Percentiles rank a stretch among this genome's conserved stretches.
Conservation (phyloP, 1,284 basidiomycete species). For the Boletus semigastroideus region DNA sequence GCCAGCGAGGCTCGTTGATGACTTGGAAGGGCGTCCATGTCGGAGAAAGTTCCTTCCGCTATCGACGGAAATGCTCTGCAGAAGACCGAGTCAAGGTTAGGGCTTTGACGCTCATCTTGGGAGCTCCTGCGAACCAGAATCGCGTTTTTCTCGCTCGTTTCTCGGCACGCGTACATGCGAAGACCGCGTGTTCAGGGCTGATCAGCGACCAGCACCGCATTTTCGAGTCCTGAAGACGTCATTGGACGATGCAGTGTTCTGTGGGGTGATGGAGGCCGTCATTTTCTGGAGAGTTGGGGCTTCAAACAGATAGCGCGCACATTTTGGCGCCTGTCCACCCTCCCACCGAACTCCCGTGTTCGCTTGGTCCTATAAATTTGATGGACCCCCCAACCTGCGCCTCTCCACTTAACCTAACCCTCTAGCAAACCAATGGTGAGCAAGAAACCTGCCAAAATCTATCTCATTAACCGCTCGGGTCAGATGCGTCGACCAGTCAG, state of each 20-base stretch:
- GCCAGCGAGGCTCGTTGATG: no score
- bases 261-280: not conserved
- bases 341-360: not conserved
- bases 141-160: conserved; percentile 2
- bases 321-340: not conserved
- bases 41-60: conserved; percentile 9
- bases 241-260: conserved; percentile 3
- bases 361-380: no score
- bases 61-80: not conserved
- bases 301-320: conserved; percentile 5
- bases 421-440: conserved; percentile 12
- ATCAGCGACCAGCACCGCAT: conserved; percentile 8
- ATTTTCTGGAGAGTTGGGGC: not conserved
- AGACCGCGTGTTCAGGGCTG: conserved; percentile 18
- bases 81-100: conserved; percentile 16
- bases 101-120: conserved; percentile 15
- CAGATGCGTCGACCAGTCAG: conserved; percentile 13
- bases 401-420: not conserved
- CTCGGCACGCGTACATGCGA: conserved; percentile 8
- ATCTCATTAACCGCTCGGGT: not conserved
- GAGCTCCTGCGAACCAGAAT: not conserved
- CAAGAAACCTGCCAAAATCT: not conserved
- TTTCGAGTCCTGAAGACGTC: conserved; percentile 2
- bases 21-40: no score
- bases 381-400: no score